These are phyloP conservation scores for Xerophyta viscosa DNA, from an alignment of 106 monocot species.

Conservation along the genomic window DNA sequence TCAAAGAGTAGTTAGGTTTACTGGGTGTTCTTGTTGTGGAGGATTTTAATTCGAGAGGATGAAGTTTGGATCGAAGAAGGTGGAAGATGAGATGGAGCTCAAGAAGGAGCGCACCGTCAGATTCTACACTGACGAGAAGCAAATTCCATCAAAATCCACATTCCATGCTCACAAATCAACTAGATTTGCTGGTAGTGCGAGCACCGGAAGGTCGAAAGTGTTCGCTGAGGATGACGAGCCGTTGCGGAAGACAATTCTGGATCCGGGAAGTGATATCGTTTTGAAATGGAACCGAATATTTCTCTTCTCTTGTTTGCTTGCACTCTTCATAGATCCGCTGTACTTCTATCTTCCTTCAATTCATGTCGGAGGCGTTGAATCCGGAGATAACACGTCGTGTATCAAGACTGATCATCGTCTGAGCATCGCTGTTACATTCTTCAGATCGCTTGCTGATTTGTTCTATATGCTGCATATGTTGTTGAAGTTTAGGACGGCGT, in stretches of 20 bases:
- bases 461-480: constrained; percentile 73
- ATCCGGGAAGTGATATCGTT: constrained; percentile 50
- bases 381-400: constrained; percentile 27
- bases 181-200: neutral
- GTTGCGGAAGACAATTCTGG: constrained; percentile 44
- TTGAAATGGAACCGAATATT: constrained; percentile 62
- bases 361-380: constrained; percentile 5
- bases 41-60: too few species aligned
- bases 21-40: too few species aligned
- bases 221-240: constrained; percentile 35
- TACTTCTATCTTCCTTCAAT: constrained; percentile 60
- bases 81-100: constrained; percentile 10
- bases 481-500: constrained; percentile 80
- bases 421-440: constrained; percentile 34
- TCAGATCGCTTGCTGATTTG: constrained; percentile 41
- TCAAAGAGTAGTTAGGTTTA: too few species aligned
- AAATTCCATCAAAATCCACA: neutral
- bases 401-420: constrained; percentile 34
- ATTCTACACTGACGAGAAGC: constrained; percentile 8
- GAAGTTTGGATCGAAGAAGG: constrained; percentile 9
- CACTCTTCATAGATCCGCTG: constrained; percentile 59
- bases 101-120: constrained; percentile 9
- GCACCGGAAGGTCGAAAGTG: constrained; percentile 17
- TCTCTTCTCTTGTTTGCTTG: constrained; percentile 42
- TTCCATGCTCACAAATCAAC: neutral